Evolutionary conservation across 768 basidiomycete genomes (phyloP), one percentile per base, ranked within the genome.

Genomic region (Boletus subparvulus): DNA sequence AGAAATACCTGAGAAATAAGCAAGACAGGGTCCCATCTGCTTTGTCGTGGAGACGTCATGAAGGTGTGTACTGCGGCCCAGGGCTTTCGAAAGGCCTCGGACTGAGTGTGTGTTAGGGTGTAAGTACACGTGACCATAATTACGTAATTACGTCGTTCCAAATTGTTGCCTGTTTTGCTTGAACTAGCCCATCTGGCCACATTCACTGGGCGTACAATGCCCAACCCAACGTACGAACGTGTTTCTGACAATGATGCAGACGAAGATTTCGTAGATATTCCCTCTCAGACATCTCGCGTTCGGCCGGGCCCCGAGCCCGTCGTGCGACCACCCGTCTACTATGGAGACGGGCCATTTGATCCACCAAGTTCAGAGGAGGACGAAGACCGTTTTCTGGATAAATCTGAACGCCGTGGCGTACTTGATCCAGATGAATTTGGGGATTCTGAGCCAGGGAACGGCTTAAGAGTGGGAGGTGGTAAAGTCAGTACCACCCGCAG

Each of bases 21-120:
- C 55, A 96, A 74, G 4, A 92, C 75, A 19, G 95, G 94, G 69
- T 98, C 95, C 95, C 94, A 97, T 60, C 85, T 88, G 30, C 77
- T 72, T 48, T 74, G 72, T 58, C 78, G 78, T 52, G 72, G 61
- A 39, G 70, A 72, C 41, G 74, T 59, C 76, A 77, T 78, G 55
- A 39, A 56, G 32, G 41, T 33, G 32, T 36, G 35, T 32, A 19
- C 21, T 40, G 47, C 36, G 43, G 30, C 33, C 30, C 39, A 46
- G 50, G 47, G 46, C 52, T 62, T 26, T 10, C 19, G n/a, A n/a
- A n/a, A 28, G 39, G 16, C 39, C 46, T 36, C 44, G 36, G 43
- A 33, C 50, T 17, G 37, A 26, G 17, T 32, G 17, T 28, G 17
- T 33, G 35, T 37, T 53, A 35, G 19, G 12, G 36, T 28, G 26